Conservation (phyloP, 345 rosid genomes). For the Populus davidiana region DNA sequence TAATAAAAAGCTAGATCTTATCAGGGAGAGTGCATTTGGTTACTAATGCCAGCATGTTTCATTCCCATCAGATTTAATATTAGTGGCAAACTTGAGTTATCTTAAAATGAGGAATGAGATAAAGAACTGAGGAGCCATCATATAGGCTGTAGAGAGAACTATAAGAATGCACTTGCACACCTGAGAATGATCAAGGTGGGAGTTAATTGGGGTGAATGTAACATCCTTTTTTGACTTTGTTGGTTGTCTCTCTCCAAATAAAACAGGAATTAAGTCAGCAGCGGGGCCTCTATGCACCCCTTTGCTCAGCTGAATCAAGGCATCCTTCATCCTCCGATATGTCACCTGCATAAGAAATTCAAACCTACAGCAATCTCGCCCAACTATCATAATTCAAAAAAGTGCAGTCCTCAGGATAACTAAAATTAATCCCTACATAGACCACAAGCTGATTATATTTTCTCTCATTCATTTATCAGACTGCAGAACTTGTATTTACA, state of each 20-base stretch:
- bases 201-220: conserved; percentile 56
- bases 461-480: background rate
- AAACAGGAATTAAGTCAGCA: conserved; percentile 72
- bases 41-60: too few relatives aligned
- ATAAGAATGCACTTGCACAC: conserved; percentile 24
- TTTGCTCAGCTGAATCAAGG: conserved; percentile 77
- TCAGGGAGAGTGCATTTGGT: too few relatives aligned
- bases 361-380: background rate
- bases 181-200: conserved; percentile 87
- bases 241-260: conserved; percentile 78
- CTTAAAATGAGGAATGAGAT: too few relatives aligned
- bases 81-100: too few relatives aligned
- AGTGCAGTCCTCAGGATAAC: background rate
- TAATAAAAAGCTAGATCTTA: too few relatives aligned
- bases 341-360: conserved; percentile 54
- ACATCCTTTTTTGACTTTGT: conserved; percentile 52
- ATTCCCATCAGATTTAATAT: too few relatives aligned
- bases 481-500: background rate
- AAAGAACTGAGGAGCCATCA: too few relatives aligned
- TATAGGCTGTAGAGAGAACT: background rate
- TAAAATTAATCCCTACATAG: background rate
- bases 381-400: too few relatives aligned
- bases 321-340: conserved; percentile 88
- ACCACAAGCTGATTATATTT: background rate
- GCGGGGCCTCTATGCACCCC: conserved; percentile 89